A percentile compares a stretch with the other conserved stretches of the same genome.
Evolutionary conservation across 768 basidiomycete genomes (phyloP).

Genomic region (Russula griseocarnosa): DNA sequence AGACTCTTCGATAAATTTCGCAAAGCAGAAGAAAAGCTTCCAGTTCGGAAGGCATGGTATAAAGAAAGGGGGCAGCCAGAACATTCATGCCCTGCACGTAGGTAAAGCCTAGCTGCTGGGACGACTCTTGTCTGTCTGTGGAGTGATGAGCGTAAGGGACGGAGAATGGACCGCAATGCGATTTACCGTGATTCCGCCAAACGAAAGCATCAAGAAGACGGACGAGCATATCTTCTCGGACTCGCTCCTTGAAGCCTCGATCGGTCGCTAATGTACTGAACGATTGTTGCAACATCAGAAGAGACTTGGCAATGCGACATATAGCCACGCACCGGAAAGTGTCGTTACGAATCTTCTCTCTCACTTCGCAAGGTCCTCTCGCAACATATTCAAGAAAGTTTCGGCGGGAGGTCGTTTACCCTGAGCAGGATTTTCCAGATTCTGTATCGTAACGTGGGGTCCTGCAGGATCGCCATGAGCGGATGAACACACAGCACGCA

Average conservation of each 20-base stretch:
- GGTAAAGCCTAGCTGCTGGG: constrained; percentile 79
- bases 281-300: background rate
- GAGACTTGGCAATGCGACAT: background rate
- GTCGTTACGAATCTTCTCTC: constrained; percentile 93
- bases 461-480: constrained; percentile 42
- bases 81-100: constrained; percentile 99
- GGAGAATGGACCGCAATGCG: background rate
- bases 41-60: constrained; percentile 95
- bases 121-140: constrained; percentile 64
- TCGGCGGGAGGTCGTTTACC: constrained; percentile 72
- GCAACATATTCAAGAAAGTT: constrained; percentile 74
- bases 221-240: constrained; percentile 95
- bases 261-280: constrained; percentile 89
- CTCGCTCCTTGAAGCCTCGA: constrained; percentile 94
- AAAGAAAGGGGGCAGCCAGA: constrained; percentile 94
- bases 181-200: constrained; percentile 84
- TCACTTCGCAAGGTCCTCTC: constrained; percentile 79
- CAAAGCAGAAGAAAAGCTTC: constrained; percentile 98
- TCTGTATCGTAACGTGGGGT: constrained; percentile 77
- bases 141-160: constrained; percentile 5
- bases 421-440: constrained; percentile 94
- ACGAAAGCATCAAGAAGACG: constrained; percentile 97
- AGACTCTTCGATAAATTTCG: constrained; percentile 90
- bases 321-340: constrained; percentile 70
- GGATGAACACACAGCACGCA: background rate